These are phyloP conservation scores for Tricholoma matsutake DNA, from an alignment of 768 basidiomycete genomes.

Conservation along the genomic window DNA sequence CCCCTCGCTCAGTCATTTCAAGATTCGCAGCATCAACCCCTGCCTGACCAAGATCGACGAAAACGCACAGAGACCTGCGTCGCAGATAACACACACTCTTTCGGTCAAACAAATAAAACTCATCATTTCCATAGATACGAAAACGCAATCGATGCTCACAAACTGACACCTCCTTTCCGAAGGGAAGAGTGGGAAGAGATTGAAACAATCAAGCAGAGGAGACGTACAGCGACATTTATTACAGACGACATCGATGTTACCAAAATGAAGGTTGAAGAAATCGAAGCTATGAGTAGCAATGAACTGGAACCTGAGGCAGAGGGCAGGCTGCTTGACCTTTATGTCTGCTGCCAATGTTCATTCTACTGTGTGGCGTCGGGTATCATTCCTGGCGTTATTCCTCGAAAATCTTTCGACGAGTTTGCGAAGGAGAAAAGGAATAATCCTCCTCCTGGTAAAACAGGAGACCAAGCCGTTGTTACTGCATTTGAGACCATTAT, in stretches of 20 bases:
- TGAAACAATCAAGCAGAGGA: conserved; percentile 47
- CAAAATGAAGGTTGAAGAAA: conserved; percentile 32
- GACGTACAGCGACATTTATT: conserved; percentile 39
- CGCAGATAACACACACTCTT: conserved; percentile 44
- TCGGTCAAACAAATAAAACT: conserved; percentile 52
- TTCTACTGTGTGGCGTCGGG: conserved; percentile 68
- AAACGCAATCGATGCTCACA: conserved; percentile 65
- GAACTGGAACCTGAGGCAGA: conserved; percentile 40
- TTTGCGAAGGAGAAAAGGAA: conserved; percentile 57
- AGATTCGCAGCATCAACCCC: conserved; percentile 34
- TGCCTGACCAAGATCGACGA: conserved; percentile 57
- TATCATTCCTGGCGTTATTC: conserved; percentile 72
- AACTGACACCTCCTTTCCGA: conserved; percentile 59
- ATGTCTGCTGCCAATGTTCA: conserved; percentile 83
- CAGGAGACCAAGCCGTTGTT: conserved; percentile 51
- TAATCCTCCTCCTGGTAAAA: conserved; percentile 56
- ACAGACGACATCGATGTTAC: conserved; percentile 42
- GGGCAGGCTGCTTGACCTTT: conserved; percentile 68
- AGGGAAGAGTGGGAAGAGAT: conserved; percentile 59
- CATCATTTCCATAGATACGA: conserved; percentile 83
- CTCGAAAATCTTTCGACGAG: conserved; percentile 57
- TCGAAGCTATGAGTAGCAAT: conserved; percentile 30
- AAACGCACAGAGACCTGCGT: conserved; percentile 49
- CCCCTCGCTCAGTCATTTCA: conserved; percentile 57
- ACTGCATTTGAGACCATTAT: conserved; percentile 64